A percentile compares a stretch with the other conserved stretches of the same genome.
phyloP scores from a whole-genome alignment of 2,329 filamentous ascomycete genomes.

The Cercospora nicotianae region DNA sequence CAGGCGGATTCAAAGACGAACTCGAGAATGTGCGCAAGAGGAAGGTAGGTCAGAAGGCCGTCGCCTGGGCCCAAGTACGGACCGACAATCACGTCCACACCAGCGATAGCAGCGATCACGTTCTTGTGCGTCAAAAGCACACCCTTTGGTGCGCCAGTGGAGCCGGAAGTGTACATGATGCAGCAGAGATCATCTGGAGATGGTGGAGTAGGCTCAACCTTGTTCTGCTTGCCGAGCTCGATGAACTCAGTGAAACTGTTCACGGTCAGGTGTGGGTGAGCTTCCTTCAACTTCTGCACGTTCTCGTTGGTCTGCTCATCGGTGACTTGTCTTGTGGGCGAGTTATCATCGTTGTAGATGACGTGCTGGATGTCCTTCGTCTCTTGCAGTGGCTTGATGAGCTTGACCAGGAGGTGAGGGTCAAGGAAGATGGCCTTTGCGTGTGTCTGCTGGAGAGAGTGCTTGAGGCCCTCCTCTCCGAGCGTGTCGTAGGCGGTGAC shows the following conservation, averaged over 20 bases:
- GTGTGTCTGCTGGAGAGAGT: slow-evolving; percentile 79
- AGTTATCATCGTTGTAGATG: slow-evolving; percentile 58
- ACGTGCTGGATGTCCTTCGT: slow-evolving; percentile 58
- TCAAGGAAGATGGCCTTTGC: slow-evolving; percentile 85
- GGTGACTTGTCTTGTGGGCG: slow-evolving; percentile 34
- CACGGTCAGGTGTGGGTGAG: slow-evolving; percentile 55
- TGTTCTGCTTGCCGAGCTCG: slow-evolving; percentile 63
- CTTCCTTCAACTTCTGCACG: slow-evolving; percentile 55
- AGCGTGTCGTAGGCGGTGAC: slow-evolving; percentile 95
- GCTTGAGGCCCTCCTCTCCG: slow-evolving; percentile 77
- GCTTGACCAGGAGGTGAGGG: slow-evolving; percentile 64
- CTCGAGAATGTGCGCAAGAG: slow-evolving; percentile 93
- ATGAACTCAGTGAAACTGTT: slow-evolving; percentile 58
- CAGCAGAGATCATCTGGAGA: slow-evolving; percentile 77
- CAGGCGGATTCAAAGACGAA: slow-evolving; percentile 92
- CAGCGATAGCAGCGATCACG: slow-evolving; percentile 78
- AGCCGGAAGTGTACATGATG: slow-evolving; percentile 80
- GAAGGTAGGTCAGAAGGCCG: slow-evolving; percentile 83
- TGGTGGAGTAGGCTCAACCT: slow-evolving; percentile 69
- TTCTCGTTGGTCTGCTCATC: slow-evolving; percentile 53
- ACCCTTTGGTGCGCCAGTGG: slow-evolving; percentile 85
- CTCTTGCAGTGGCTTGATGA: slow-evolving; percentile 56
- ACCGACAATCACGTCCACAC: slow-evolving; percentile 75
- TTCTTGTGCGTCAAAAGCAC: slow-evolving; percentile 78
- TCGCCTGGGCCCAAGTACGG: slow-evolving; percentile 76